Evolutionary conservation across 2,329 filamentous ascomycete species (phyloP).

Genomic region (Venturiaceae sp.): DNA sequence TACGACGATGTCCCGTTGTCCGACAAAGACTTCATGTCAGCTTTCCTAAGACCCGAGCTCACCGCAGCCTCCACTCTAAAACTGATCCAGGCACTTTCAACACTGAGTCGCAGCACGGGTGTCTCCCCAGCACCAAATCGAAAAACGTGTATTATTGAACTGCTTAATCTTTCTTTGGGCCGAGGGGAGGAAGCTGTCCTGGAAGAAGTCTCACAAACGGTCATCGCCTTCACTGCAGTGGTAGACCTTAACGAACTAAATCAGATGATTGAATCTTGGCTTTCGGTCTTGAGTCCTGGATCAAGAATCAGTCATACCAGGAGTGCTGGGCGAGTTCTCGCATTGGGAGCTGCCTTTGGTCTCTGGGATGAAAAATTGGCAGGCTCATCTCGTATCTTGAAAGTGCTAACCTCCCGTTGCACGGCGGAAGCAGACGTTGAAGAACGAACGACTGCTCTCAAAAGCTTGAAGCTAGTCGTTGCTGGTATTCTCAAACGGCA

Average conservation of each 20-base stretch:
- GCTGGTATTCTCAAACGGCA: not conserved
- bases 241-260: constrained; percentile 8
- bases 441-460: constrained; percentile 31
- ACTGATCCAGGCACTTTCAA: constrained; percentile 41
- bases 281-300: not conserved
- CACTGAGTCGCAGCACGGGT: not conserved
- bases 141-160: not conserved
- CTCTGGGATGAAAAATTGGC: not conserved
- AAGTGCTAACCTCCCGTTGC: constrained; percentile 25
- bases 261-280: constrained; percentile 6
- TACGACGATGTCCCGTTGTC: constrained; percentile 9
- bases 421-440: constrained; percentile 29
- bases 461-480: constrained; percentile 7
- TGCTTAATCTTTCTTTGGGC: constrained; percentile 19
- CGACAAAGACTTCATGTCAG: constrained; percentile 25
- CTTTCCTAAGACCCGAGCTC: constrained; percentile 50
- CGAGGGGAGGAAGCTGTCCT: constrained; percentile 25
- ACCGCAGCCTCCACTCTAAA: constrained; percentile 51
- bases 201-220: constrained; percentile 18
- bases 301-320: not conserved
- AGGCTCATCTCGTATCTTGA: not conserved
- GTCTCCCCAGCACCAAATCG: not conserved
- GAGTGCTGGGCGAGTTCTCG: constrained; percentile 30
- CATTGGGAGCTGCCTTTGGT: constrained; percentile 28
- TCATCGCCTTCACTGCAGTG: constrained; percentile 13